These are phyloP conservation scores for Chalciporus piperatus DNA, from an alignment of 768 basidiomycete genomes.

Conservation along the genomic window DNA sequence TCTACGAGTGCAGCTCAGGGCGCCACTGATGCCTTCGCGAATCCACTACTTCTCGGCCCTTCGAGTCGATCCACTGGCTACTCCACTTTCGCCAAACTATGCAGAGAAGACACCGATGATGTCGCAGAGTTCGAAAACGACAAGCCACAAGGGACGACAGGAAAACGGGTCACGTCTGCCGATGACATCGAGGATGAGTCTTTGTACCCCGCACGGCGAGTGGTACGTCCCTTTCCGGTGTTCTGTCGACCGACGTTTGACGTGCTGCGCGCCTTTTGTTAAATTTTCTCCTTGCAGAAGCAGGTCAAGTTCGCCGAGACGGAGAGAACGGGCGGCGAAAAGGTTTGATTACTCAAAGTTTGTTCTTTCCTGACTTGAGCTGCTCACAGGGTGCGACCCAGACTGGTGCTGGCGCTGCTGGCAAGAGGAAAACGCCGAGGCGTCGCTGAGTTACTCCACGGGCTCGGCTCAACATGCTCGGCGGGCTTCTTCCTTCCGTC, in stretches of 20 bases:
- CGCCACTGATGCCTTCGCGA: slow-evolving; percentile 5
- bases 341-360: slow-evolving; percentile 17
- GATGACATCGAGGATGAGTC: slow-evolving; percentile 21
- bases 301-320: slow-evolving; percentile 14
- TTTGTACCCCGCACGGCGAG: slow-evolving; percentile 27
- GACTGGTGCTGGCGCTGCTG: neutral
- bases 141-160: slow-evolving; percentile 11
- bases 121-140: slow-evolving; percentile 24
- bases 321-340: slow-evolving; percentile 16
- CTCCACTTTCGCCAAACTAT: slow-evolving; percentile 24
- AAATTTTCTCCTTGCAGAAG: slow-evolving; percentile 18
- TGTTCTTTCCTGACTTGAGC: slow-evolving; percentile 1
- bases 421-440: slow-evolving; percentile 23
- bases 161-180: slow-evolving; percentile 24
- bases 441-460: slow-evolving; percentile 21
- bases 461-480: neutral
- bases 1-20: slow-evolving; percentile 9
- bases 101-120: slow-evolving; percentile 28
- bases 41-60: slow-evolving; percentile 10
- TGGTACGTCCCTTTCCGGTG: slow-evolving; percentile 14
- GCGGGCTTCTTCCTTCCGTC: neutral
- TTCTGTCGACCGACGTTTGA: neutral
- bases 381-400: slow-evolving; percentile 3
- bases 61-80: slow-evolving; percentile 20
- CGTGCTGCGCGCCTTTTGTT: neutral